Evolutionary conservation across 495 filamentous ascomycete species (phyloP), one percentile per base, ranked within the genome.

Genomic region (Bryoglossum gracile): DNA sequence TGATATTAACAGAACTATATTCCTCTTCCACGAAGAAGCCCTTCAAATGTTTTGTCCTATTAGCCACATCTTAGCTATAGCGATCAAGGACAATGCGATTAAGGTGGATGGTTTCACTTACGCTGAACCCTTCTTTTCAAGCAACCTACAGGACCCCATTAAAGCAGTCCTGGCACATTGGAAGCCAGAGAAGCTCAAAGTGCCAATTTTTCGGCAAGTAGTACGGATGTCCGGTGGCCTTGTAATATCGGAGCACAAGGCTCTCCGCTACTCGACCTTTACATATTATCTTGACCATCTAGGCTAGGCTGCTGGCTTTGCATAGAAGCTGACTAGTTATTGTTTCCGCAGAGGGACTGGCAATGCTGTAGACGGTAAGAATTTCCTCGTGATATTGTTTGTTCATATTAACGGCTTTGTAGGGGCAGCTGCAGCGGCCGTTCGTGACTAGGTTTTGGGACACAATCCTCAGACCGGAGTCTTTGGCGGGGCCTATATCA

Each of bases 21-120:
- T 53, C 35, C 33, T 51, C 21, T 51, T 55, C 28, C 24, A 44
- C 17, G 38, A 55, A 42, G 39, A 42, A 43, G 22, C 49, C 16
- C 38, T 55, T 35, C 51, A 25, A 18, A 55, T 55, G 1, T 28
- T 55, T 17, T 55, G 38, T 44, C 38, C 26, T 34, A 43, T 55
- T 28, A 26, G 24, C 37, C 38, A 55, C 35, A 43, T 55, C 34
- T 18, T 55, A 23, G 46, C 30, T 43, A 44, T 44, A 8, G 38
- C 38, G 18, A 52, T 55, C 28, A 23, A 44, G 19, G 51, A 55
- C 17, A 38, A 55, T 14, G 38, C 48, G 17, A 50, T 55, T 23
- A 1, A 35, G 39, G 39, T 50, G 11, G 24, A 50, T 33, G 18
- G 19, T 18, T 52, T 13, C 23, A 51, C 30, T 14, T 8, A 42